Conservation (phyloP, 768 basidiomycete species). For the Amanita fuliginea region DNA sequence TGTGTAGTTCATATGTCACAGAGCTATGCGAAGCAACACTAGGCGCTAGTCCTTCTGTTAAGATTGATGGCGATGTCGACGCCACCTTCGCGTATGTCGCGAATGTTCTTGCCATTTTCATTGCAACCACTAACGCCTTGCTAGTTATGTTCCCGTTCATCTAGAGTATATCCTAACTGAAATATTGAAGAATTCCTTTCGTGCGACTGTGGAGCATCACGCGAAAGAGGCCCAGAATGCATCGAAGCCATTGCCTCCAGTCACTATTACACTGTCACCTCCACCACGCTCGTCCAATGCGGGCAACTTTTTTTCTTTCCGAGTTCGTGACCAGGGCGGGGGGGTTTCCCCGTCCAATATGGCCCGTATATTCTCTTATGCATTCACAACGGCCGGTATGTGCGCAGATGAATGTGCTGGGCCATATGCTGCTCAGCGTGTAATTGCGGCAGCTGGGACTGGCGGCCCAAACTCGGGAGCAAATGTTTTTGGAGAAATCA, state of each 20-base stretch:
- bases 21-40: constrained; percentile 81
- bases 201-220: constrained; percentile 78
- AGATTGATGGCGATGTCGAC: constrained; percentile 61
- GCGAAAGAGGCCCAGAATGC: constrained; percentile 27
- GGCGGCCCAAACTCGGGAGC: constrained; percentile 24
- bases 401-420: constrained; percentile 35
- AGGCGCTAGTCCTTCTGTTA: constrained; percentile 54
- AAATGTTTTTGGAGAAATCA: constrained; percentile 68
- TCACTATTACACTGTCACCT: constrained; percentile 61
- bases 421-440: constrained; percentile 68
- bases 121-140: constrained; percentile 4
- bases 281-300: constrained; percentile 24
- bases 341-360: constrained; percentile 70
- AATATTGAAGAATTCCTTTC: constrained; percentile 84
- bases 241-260: constrained; percentile 39
- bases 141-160: constrained; percentile 80
- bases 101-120: constrained; percentile 34
- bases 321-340: constrained; percentile 81
- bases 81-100: constrained; percentile 78
- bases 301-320: constrained; percentile 54
- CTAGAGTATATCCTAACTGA: constrained; percentile 89
- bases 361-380: constrained; percentile 79
- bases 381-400: constrained; percentile 76
- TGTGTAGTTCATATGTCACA: constrained; percentile 75
- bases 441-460: constrained; percentile 49